Conservation (phyloP, 805 yeast species). For the Maudiozyma pseudohumilis region DNA sequence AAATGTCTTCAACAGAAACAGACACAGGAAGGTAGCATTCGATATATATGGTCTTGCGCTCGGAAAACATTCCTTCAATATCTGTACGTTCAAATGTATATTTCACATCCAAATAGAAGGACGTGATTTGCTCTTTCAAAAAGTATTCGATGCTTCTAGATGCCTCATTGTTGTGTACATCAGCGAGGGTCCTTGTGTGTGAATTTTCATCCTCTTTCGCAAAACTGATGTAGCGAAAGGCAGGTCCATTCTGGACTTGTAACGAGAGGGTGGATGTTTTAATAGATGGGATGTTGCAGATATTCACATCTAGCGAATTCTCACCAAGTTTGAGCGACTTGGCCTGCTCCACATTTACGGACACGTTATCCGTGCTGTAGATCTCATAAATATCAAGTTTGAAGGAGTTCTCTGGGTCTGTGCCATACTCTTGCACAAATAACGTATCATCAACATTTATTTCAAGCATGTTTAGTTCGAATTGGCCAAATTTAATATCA, state of each 20-base stretch:
- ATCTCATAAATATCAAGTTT: conserved; percentile 11
- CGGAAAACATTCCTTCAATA: conserved; percentile 10
- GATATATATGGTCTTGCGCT: conserved; percentile 8
- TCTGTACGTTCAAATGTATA: conserved; percentile 8
- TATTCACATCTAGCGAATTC: conserved; percentile 10
- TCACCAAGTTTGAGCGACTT: conserved; percentile 13
- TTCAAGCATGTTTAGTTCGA: conserved; percentile 16
- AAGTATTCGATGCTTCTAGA: conserved; percentile 11
- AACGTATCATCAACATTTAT: conserved; percentile 19
- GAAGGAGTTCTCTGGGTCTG: neutral
- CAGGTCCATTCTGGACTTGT: conserved; percentile 1
- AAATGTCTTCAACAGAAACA: conserved; percentile 28
- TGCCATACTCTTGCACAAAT: conserved; percentile 19
- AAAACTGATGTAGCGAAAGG: neutral
- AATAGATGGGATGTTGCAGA: conserved; percentile 8
- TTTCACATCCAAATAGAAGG: conserved; percentile 12
- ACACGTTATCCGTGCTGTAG: conserved; percentile 12
- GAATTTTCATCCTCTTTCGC: neutral
- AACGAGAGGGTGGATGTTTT: neutral
- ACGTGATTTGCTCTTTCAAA: conserved; percentile 9
- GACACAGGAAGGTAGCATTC: conserved; percentile 21
- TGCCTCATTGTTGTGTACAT: neutral
- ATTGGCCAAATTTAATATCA: conserved; percentile 18
- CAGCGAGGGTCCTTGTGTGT: neutral
- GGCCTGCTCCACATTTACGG: conserved; percentile 12